These are phyloP conservation scores for Zizania latifolia DNA, from an alignment of 176 grass and related monocot genomes.

Conservation along the genomic window DNA sequence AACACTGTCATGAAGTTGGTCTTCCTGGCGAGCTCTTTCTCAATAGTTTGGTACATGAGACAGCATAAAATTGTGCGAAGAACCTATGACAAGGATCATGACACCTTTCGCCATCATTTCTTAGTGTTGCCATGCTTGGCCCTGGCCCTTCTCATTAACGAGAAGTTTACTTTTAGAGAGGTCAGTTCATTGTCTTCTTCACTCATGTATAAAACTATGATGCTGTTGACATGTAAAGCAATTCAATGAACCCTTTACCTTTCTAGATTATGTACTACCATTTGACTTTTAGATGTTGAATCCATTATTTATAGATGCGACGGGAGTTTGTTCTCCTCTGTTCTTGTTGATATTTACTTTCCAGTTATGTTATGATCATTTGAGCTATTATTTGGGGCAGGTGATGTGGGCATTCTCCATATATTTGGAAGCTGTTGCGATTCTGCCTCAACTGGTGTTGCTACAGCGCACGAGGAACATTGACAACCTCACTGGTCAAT, in stretches of 20 bases:
- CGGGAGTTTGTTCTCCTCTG: neutral
- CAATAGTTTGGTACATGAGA: slow-evolving; percentile 94
- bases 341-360: neutral
- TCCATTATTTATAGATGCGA: slow-evolving; percentile 1
- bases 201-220: neutral
- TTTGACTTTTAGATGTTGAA: slow-evolving; percentile 4
- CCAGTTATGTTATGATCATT: neutral
- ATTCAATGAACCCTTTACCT: neutral
- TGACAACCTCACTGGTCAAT: slow-evolving; percentile 91
- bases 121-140: slow-evolving; percentile 70
- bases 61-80: slow-evolving; percentile 82
- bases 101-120: slow-evolving; percentile 77
- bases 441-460: slow-evolving; percentile 91
- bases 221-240: neutral
- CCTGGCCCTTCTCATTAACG: slow-evolving; percentile 76
- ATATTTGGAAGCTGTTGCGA: slow-evolving; percentile 90
- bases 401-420: slow-evolving; percentile 96
- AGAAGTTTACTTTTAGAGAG: slow-evolving; percentile 83
- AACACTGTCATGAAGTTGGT: slow-evolving; percentile 93
- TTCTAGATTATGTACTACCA: neutral
- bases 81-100: slow-evolving; percentile 87
- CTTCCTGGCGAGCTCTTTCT: slow-evolving; percentile 89
- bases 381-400: slow-evolving; percentile 28
- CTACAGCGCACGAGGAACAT: slow-evolving; percentile 88
- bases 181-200: slow-evolving; percentile 32